A percentile compares a stretch with the other conserved stretches of the same genome.
Conservation (phyloP, 78 protist genomes). For the Dictyostelium firmibasis region DNA sequence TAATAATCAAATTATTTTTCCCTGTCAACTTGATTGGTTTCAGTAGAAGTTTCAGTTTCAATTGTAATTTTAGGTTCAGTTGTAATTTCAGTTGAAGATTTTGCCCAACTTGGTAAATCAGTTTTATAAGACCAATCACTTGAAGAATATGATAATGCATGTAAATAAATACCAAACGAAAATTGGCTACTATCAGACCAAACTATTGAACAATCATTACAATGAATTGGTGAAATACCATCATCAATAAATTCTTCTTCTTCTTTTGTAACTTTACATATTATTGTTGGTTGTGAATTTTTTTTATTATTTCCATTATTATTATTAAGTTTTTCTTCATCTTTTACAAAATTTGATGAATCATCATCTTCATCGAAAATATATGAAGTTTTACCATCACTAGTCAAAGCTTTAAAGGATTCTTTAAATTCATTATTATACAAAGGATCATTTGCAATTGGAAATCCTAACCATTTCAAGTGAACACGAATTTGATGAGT, state of each 20-base stretch:
- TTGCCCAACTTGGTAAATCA: slow-evolving; percentile 74
- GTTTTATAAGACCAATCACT: slow-evolving; percentile 56
- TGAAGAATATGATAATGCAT: slow-evolving; percentile 37
- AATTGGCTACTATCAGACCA: slow-evolving; percentile 25
- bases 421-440: slow-evolving; percentile 68
- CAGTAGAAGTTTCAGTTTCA: background rate
- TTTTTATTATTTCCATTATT: background rate
- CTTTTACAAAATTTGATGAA: background rate
- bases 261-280: background rate
- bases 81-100: background rate
- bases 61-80: background rate
- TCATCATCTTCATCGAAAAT: slow-evolving; percentile 9
- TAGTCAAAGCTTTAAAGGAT: slow-evolving; percentile 3
- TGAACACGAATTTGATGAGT: slow-evolving; percentile 96
- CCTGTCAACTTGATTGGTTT: background rate
- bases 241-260: slow-evolving; percentile 11
- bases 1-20: too few species aligned
- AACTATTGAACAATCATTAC: slow-evolving; percentile 65
- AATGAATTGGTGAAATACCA: slow-evolving; percentile 32
- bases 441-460: slow-evolving; percentile 90
- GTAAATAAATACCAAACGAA: slow-evolving; percentile 68
- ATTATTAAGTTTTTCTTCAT: background rate
- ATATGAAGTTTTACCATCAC: slow-evolving; percentile 31
- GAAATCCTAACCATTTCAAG: slow-evolving; percentile 83
- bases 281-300: background rate